These are phyloP conservation scores for Hypoxylon sp. DNA, from an alignment of 2,329 filamentous ascomycete species.

Conservation along the genomic window DNA sequence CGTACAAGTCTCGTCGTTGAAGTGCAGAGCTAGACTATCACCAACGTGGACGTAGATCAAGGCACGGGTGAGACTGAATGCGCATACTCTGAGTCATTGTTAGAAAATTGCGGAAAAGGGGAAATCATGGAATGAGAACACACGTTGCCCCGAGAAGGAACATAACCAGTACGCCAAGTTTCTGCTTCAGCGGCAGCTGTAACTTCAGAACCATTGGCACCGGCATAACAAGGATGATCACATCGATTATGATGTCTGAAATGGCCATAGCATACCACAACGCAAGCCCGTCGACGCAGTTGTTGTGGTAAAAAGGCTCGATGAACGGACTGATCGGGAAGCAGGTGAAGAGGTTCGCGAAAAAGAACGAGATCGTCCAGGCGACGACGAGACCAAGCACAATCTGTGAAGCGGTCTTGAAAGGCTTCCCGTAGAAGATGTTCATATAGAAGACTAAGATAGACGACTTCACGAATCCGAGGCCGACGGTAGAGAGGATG, in stretches of 20 bases:
- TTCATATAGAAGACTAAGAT: constrained; percentile 44
- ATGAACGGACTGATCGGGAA: constrained; percentile 49
- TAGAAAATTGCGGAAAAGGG: constrained; percentile 10
- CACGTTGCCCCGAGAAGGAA: constrained; percentile 49
- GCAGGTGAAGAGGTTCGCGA: constrained; percentile 50
- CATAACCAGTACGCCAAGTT: constrained; percentile 49
- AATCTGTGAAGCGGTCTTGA: constrained; percentile 33
- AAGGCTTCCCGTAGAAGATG: constrained; percentile 44
- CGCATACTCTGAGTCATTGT: constrained; percentile 42
- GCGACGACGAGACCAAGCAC: constrained; percentile 37
- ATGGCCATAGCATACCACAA: constrained; percentile 47
- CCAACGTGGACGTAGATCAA: constrained; percentile 39
- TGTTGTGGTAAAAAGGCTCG: constrained; percentile 48
- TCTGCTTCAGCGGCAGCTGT: constrained; percentile 47
- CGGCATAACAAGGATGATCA: constrained; percentile 49
- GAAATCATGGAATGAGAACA: constrained; percentile 4
- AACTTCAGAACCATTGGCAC: constrained; percentile 49
- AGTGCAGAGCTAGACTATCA: constrained; percentile 41
- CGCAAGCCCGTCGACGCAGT: constrained; percentile 44
- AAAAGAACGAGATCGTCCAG: constrained; percentile 50
- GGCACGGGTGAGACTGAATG: constrained; percentile 43
- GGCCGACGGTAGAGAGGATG: constrained; percentile 40
- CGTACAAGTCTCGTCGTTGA: constrained; percentile 51
- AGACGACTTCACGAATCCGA: constrained; percentile 45
- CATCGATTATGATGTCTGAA: constrained; percentile 48